Evolutionary conservation across 139 green algal species (phyloP).

Genomic region (Chlorella sp.): DNA sequence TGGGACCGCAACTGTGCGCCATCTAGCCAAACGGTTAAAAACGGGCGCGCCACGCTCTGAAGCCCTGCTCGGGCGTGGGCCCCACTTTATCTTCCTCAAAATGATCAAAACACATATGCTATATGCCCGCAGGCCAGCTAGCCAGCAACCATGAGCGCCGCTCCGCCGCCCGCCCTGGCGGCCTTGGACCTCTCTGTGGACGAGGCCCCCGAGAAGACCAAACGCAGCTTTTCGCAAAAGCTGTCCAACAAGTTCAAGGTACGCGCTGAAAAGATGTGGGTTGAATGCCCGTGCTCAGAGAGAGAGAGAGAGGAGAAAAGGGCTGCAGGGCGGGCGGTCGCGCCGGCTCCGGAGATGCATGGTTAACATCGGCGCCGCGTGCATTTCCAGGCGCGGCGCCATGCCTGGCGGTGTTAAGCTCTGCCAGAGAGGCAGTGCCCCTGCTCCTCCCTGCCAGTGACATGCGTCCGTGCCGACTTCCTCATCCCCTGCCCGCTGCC

Average conservation of each 20-base stretch:
- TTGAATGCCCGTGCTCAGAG: too few species aligned
- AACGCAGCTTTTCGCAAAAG: constrained; percentile 14
- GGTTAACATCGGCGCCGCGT: neutral
- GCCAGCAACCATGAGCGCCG: neutral
- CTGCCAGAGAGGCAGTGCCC: too few species aligned
- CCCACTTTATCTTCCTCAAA: neutral
- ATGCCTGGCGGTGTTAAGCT: neutral
- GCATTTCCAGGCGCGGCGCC: too few species aligned
- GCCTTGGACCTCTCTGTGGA: constrained; percentile 2
- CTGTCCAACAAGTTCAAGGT: constrained; percentile 33
- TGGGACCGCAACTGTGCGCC: too few species aligned
- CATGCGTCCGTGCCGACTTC: neutral
- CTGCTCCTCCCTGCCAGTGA: neutral
- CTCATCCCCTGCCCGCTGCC: neutral
- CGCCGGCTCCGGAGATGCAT: neutral
- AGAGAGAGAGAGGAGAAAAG: too few species aligned
- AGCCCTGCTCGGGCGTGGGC: neutral
- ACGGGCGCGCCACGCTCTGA: neutral
- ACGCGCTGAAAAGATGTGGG: too few species aligned
- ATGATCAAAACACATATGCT: neutral
- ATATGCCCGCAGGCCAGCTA: neutral
- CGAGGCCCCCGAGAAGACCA: neutral
- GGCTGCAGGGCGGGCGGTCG: neutral
- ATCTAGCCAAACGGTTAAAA: neutral
- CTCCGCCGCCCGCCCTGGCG: neutral